Evolutionary conservation across 1,139 yeast genomes (phyloP), one percentile per base, ranked within the genome.

Genomic region (Taphrina flavorubra): DNA sequence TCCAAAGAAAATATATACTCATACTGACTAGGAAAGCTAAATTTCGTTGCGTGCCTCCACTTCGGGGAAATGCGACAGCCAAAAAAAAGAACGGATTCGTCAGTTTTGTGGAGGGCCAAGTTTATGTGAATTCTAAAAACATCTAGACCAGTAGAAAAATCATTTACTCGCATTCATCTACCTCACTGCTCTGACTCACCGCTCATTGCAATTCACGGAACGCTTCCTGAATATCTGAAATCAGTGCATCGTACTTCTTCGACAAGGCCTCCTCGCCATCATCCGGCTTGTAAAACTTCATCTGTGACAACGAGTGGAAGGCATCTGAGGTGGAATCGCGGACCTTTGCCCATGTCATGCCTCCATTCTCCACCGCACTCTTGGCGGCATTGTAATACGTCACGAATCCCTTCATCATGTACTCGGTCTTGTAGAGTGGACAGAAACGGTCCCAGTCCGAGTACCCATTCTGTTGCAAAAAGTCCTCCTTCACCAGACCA

Each of bases 391-490:
- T 97, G 77, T 90, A 87, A 81, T 94, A 94, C 56, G 92, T 81
- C 72, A 92, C 87, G 76, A 94, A 94, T 31, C 94, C 88, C 81
- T 90, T 91, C 97, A 94, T 92, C 99, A 94, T 94, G 79, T 91
- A 96, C 76, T 86, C 89, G 70, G 99, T 94, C 85, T 94, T 94
- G 99, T 99, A 94, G 77, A 94, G 90, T 75, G 99, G 99, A 82
- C 99, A 94, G 88, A 92, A 94, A 65, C 96, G 97, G 81, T 94
- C 99, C 79, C 95, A 94, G 67, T 96, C 83, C 56, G 98, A 94
- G 82, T 95, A 94, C 82, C 99, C 99, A 80, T 94, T 94, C 83
- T 94, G 99, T 83, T 94, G 99, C 79, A 94, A 85, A 87, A 94
- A 94, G 81, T 94, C 99, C 81, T 94, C 99, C 82, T 94, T 94